Conservation (phyloP, 257 asterid species). For the Vinca minor region DNA sequence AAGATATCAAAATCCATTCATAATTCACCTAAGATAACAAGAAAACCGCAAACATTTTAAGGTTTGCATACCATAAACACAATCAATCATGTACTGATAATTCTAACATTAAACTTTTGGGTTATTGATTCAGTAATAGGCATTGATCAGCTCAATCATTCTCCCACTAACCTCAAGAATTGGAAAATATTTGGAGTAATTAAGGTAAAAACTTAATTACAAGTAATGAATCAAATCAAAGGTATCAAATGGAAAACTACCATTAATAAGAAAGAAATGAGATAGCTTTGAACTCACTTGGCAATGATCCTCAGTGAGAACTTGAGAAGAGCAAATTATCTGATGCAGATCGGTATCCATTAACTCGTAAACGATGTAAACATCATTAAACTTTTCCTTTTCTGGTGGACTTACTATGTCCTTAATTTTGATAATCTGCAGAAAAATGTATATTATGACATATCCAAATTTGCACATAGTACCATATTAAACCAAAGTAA, state of each 20-base stretch:
- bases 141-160: background rate
- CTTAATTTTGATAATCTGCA: conserved; percentile 65
- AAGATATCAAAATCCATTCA: too few relatives aligned
- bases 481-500: background rate
- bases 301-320: conserved; percentile 77
- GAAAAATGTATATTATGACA: too few relatives aligned
- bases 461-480: too few relatives aligned
- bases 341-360: conserved; percentile 94
- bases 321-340: conserved; percentile 70
- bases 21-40: too few relatives aligned
- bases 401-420: conserved; percentile 69
- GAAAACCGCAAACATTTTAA: background rate
- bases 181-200: background rate
- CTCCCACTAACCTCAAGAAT: too few relatives aligned
- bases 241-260: background rate
- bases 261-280: background rate
- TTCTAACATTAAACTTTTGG: background rate
- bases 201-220: background rate
- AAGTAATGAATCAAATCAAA: background rate
- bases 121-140: too few relatives aligned
- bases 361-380: conserved; percentile 67
- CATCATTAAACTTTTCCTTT: conserved; percentile 56
- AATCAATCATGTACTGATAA: background rate
- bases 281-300: conserved; percentile 40
- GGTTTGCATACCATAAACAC: background rate